These are phyloP conservation scores for Suillus alpinus DNA, from an alignment of 768 basidiomycete species.

Conservation along the genomic window DNA sequence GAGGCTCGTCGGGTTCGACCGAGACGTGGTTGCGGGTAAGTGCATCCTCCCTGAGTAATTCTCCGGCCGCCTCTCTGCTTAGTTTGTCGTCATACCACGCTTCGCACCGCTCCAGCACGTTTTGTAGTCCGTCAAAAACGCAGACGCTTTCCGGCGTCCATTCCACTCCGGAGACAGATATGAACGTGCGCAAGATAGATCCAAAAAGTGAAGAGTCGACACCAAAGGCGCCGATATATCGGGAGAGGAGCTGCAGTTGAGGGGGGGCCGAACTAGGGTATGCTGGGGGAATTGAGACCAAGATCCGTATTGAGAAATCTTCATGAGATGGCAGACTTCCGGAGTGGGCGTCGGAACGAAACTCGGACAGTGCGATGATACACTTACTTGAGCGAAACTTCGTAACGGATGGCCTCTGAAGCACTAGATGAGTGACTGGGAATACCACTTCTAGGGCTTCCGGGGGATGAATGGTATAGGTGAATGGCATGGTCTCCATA, in stretches of 20 bases:
- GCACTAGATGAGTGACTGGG: conserved; percentile 16
- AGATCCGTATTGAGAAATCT: conserved; percentile 47
- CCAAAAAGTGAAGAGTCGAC: conserved; percentile 76
- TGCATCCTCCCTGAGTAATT: conserved; percentile 54
- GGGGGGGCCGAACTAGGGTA: conserved; percentile 74
- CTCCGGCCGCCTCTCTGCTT: conserved; percentile 51
- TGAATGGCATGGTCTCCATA: conserved; percentile 68
- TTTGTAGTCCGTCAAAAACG: conserved; percentile 86
- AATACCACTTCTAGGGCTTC: conserved; percentile 9
- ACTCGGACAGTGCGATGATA: background rate
- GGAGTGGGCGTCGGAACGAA: background rate
- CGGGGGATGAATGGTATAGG: conserved; percentile 48
- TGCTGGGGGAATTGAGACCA: conserved; percentile 53
- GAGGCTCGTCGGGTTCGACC: conserved; percentile 10
- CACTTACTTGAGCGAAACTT: conserved; percentile 61
- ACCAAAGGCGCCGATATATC: conserved; percentile 78
- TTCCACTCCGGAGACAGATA: conserved; percentile 74
- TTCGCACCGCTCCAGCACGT: conserved; percentile 61
- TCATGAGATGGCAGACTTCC: conserved; percentile 54
- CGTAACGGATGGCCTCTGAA: conserved; percentile 55
- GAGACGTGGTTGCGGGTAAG: conserved; percentile 18
- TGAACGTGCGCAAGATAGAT: conserved; percentile 73
- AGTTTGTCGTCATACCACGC: conserved; percentile 72
- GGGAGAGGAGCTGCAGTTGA: conserved; percentile 80
- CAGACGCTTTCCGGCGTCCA: conserved; percentile 73